A percentile compares a stretch with the other conserved stretches of the same genome.
phyloP scores from a whole-genome alignment of 140 eudicot species.

The Cichorium intybus region DNA sequence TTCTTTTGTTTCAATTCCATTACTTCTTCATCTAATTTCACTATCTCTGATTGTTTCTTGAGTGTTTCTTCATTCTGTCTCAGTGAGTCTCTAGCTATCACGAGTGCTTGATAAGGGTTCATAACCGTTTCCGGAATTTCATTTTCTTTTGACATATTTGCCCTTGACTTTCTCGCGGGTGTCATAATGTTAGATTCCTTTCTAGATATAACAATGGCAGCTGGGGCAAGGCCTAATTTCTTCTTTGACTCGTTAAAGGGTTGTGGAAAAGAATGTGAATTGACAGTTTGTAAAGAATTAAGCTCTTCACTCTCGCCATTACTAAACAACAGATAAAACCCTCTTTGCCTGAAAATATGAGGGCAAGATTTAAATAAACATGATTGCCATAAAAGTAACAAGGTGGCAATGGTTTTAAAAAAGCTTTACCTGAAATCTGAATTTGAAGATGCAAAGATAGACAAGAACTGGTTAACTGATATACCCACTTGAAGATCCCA shows the following conservation, averaged over 20 bases:
- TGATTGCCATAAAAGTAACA: not conserved
- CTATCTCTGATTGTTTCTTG: conserved; percentile 67
- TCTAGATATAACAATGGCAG: conserved; percentile 83
- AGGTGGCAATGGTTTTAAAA: not conserved
- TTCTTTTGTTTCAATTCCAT: conserved; percentile 56
- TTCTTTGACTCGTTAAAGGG: conserved; percentile 65
- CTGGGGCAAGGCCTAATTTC: conserved; percentile 87
- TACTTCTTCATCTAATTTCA: conserved; percentile 67
- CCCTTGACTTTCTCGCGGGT: conserved; percentile 57
- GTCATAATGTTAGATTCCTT: conserved; percentile 49
- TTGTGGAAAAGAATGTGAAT: conserved; percentile 88
- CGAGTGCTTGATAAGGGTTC: conserved; percentile 89
- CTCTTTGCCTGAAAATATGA: conserved; percentile 63
- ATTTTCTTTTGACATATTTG: conserved; percentile 60
- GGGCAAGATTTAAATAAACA: not conserved
- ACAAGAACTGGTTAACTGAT: conserved; percentile 86
- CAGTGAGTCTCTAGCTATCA: conserved; percentile 74
- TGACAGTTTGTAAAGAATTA: conserved; percentile 77
- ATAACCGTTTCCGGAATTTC: conserved; percentile 53
- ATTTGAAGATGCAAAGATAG: conserved; percentile 88
- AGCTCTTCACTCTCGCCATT: conserved; percentile 88
- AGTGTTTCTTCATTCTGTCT: conserved; percentile 74
- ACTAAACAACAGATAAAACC: conserved; percentile 70
- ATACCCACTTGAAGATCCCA: conserved; percentile 97
- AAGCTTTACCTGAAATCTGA: conserved; percentile 78